phyloP scores from a whole-genome alignment of 345 rosid species.

The Passiflora organensis region DNA sequence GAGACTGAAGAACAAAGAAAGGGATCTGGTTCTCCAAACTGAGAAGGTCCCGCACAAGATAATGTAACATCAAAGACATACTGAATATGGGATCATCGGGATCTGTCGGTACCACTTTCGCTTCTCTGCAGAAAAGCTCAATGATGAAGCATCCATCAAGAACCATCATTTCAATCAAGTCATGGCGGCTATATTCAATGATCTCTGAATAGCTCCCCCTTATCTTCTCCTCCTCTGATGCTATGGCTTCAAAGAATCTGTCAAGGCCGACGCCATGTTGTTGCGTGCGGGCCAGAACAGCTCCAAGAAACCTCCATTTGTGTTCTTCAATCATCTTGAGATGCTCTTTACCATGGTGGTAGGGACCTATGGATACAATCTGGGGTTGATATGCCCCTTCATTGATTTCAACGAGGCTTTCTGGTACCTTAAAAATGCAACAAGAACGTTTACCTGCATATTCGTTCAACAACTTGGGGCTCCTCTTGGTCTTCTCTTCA shows the following conservation, averaged over 20 bases:
- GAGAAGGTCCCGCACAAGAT: constrained; percentile 16
- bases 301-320: constrained; percentile 11
- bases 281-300: too few relatives aligned
- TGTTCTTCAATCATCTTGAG: constrained; percentile 4
- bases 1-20: constrained; percentile 8
- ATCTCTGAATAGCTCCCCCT: constrained; percentile 9
- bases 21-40: constrained; percentile 24
- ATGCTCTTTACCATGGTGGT: constrained; percentile 9
- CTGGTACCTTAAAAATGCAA: constrained; percentile 1
- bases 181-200: not conserved
- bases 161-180: constrained; percentile 19
- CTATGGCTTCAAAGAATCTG: not conserved
- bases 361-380: constrained; percentile 19
- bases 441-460: not conserved
- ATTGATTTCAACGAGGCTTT: not conserved
- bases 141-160: constrained; percentile 24
- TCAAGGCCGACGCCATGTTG: too few relatives aligned
- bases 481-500: not conserved
- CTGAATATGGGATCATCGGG: constrained; percentile 14
- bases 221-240: not conserved
- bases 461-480: not conserved
- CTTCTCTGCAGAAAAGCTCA: constrained; percentile 8
- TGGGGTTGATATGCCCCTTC: constrained; percentile 4
- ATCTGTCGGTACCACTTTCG: not conserved
- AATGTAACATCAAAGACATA: constrained; percentile 1